These are phyloP conservation scores for Leucocoprinus gongylophorus DNA, from an alignment of 1,284 basidiomycete species.

Conservation along the genomic window DNA sequence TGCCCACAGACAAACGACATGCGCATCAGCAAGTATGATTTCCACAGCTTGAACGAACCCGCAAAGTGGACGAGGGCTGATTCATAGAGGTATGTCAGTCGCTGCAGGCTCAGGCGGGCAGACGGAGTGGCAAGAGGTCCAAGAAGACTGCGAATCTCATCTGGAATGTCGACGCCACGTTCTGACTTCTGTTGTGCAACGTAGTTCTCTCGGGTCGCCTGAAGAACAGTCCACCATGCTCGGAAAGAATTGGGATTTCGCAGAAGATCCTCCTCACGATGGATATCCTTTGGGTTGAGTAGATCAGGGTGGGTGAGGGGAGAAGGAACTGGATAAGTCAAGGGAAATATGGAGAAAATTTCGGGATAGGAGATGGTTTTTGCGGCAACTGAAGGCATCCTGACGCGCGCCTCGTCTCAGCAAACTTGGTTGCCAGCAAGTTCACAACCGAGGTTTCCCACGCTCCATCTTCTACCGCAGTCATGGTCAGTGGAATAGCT, in stretches of 20 bases:
- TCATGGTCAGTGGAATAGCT: conserved; percentile 1
- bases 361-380: conserved; percentile 42
- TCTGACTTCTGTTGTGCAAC: conserved; percentile 51
- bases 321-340: conserved; percentile 80
- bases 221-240: conserved; percentile 88
- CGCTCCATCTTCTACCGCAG: conserved; percentile 4
- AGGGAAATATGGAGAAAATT: conserved; percentile 61
- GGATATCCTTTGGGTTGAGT: conserved; percentile 70
- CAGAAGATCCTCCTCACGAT: conserved; percentile 93
- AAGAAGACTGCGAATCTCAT: conserved; percentile 47
- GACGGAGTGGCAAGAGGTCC: conserved; percentile 71
- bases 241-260: conserved; percentile 89
- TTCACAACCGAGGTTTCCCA: conserved; percentile 8
- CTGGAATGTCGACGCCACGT: conserved; percentile 37
- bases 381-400: conserved; percentile 49
- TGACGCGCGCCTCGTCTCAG: conserved; percentile 14
- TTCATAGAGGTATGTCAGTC: conserved; percentile 89
- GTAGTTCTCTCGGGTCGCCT: conserved; percentile 65
- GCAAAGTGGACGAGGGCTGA: conserved; percentile 86
- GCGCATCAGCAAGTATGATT: conserved; percentile 80
- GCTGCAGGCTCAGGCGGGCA: conserved; percentile 72
- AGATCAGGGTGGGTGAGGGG: conserved; percentile 74
- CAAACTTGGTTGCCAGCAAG: background rate
- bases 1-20: conserved; percentile 86
- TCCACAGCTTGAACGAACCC: conserved; percentile 92